phyloP scores from a whole-genome alignment of 345 rosid species.

The Pugionium cornutum region DNA sequence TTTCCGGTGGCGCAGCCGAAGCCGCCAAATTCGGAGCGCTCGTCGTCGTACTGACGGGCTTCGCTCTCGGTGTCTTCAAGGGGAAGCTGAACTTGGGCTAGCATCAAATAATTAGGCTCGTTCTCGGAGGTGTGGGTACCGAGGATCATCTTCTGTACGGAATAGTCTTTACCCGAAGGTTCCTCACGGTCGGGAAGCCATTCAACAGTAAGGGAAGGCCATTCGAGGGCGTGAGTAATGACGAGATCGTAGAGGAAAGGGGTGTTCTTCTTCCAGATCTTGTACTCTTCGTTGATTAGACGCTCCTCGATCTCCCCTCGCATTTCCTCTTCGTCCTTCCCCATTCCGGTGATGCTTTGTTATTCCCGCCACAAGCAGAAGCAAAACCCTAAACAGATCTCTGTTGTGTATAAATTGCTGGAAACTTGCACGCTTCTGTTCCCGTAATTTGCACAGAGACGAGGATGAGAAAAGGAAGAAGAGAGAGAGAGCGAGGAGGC shows the following conservation, averaged over 20 bases:
- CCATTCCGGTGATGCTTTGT: slow-evolving; percentile 48
- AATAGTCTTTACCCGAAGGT: slow-evolving; percentile 91
- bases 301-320: slow-evolving; percentile 94
- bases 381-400: slow-evolving; percentile 40
- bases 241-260: slow-evolving; percentile 96
- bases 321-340: slow-evolving; percentile 95
- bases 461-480: not conserved
- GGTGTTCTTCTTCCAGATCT: slow-evolving; percentile 99
- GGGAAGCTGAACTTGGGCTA: slow-evolving; percentile 96
- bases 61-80: slow-evolving; percentile 89
- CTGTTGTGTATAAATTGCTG: not conserved
- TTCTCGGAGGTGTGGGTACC: slow-evolving; percentile 99
- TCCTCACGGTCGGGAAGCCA: slow-evolving; percentile 95
- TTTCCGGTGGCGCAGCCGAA: slow-evolving; percentile 90
- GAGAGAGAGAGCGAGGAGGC: not conserved
- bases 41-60: slow-evolving; percentile 91
- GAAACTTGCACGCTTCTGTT: not conserved
- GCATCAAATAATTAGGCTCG: slow-evolving; percentile 94
- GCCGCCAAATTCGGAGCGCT: slow-evolving; percentile 75
- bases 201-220: slow-evolving; percentile 98
- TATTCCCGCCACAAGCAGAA: slow-evolving; percentile 34
- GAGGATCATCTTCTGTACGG: slow-evolving; percentile 94
- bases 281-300: slow-evolving; percentile 91
- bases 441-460: slow-evolving; percentile 6
- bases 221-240: slow-evolving; percentile 94